Conservation (phyloP, 208 protist species). For the Crithidia expoeki region DNA sequence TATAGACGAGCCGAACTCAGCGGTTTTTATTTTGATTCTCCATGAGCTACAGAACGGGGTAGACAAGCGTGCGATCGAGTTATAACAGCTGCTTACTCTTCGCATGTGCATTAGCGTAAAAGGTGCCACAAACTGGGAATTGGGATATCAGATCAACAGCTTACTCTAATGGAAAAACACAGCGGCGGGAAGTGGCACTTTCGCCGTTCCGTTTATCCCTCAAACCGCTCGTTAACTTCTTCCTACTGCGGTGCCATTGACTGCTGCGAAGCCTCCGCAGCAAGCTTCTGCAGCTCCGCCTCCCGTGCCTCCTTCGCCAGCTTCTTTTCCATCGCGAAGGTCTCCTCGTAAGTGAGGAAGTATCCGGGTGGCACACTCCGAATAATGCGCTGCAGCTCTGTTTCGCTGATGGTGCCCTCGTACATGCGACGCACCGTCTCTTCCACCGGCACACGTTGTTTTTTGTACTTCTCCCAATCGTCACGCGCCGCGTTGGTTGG, state of each 20-base stretch:
- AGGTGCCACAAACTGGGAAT: no score
- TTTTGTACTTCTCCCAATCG: constrained; percentile 53
- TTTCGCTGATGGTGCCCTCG: constrained; percentile 68
- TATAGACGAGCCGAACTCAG: no score
- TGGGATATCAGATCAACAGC: no score
- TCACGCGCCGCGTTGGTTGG: constrained; percentile 9
- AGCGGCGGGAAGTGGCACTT: no score
- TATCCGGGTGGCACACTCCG: constrained; percentile 58
- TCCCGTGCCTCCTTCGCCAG: constrained; percentile 43
- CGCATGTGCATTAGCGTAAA: no score
- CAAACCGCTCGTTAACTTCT: no score
- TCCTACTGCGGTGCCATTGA: constrained; percentile 9
- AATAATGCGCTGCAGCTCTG: constrained; percentile 81
- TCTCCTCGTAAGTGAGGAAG: constrained; percentile 82
- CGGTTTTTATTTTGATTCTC: no score
- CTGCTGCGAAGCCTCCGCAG: constrained; percentile 21
- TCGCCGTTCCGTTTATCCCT: no score
- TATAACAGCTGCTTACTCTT: no score
- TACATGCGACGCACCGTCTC: constrained; percentile 74
- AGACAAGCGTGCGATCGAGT: no score
- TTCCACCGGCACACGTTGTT: constrained; percentile 68
- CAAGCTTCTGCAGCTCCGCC: constrained; percentile 48
- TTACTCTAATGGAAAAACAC: no score
- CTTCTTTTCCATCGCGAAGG: constrained; percentile 45
- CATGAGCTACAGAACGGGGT: no score